These are phyloP conservation scores for Cadophora sp. DNA, from an alignment of 2,329 filamentous ascomycete genomes.

Conservation along the genomic window DNA sequence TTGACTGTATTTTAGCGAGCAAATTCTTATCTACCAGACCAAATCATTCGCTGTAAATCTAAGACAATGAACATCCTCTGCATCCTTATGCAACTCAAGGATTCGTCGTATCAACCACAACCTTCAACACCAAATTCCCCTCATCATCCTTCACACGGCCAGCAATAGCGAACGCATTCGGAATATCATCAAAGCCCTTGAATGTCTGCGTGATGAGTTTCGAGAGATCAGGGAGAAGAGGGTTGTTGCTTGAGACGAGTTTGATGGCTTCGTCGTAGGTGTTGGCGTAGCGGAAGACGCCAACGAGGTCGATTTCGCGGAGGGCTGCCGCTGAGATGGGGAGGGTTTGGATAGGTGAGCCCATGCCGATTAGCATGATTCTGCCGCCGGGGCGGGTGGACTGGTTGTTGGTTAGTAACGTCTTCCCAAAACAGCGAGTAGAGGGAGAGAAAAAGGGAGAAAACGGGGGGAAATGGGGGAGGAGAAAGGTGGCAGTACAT, in stretches of 20 bases:
- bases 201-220: constrained; percentile 89
- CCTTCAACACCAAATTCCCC: constrained; percentile 44
- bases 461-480: neutral
- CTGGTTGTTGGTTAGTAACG: constrained; percentile 31
- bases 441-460: no score
- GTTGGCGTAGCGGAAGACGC: constrained; percentile 81
- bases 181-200: constrained; percentile 76
- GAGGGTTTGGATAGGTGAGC: constrained; percentile 75
- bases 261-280: constrained; percentile 94
- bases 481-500: constrained; percentile 52
- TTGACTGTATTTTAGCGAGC: no score
- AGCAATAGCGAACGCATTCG: constrained; percentile 88
- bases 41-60: no score
- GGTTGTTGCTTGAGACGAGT: constrained; percentile 75
- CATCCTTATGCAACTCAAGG: neutral
- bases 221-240: constrained; percentile 71
- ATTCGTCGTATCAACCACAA: constrained; percentile 40
- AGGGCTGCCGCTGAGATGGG: constrained; percentile 75
- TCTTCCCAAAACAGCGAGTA: neutral
- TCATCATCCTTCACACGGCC: constrained; percentile 59
- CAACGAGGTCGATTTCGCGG: constrained; percentile 78
- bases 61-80: neutral
- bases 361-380: constrained; percentile 80
- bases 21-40: no score
- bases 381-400: constrained; percentile 73